Percentiles rank a stretch among this genome's conserved stretches.
phyloP scores from a whole-genome alignment of 2,329 filamentous ascomycete genomes.

The Hymenotorrendiella dingleyae region DNA sequence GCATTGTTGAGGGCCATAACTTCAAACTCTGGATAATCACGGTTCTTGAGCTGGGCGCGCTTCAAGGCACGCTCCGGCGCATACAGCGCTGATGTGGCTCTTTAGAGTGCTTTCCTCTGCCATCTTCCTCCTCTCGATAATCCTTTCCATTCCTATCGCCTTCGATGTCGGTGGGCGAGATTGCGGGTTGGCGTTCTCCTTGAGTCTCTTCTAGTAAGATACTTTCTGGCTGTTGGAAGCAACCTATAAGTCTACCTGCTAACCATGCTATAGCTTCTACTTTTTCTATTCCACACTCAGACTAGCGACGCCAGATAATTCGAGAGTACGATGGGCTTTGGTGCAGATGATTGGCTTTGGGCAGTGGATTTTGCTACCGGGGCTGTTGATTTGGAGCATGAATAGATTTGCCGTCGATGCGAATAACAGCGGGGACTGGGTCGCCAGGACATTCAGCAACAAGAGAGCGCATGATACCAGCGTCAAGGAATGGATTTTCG shows the following conservation, averaged over 20 bases:
- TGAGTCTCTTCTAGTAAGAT: conserved; percentile 64
- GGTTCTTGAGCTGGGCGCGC: conserved; percentile 34
- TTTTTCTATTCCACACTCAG: conserved; percentile 78
- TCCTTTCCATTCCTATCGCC: conserved; percentile 92
- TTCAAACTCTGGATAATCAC: no score
- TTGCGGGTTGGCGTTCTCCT: conserved; percentile 88
- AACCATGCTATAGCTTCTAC: conserved; percentile 56
- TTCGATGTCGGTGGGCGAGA: conserved; percentile 97
- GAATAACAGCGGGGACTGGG: conserved; percentile 68
- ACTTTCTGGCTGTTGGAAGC: not conserved
- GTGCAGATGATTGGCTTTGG: conserved; percentile 64
- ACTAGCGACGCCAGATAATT: conserved; percentile 72
- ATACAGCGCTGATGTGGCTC: conserved; percentile 68
- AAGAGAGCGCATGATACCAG: conserved; percentile 60
- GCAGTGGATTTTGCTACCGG: conserved; percentile 83
- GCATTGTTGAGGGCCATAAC: not conserved
- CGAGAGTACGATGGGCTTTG: conserved; percentile 67
- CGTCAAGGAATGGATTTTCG: conserved; percentile 80
- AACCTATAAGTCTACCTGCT: not conserved
- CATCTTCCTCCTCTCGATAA: conserved; percentile 83
- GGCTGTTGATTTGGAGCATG: conserved; percentile 87
- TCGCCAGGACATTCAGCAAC: conserved; percentile 69
- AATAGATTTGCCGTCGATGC: conserved; percentile 92
- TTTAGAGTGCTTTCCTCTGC: conserved; percentile 73
- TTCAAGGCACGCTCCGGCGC: conserved; percentile 41